Evolutionary conservation across 192 early-diverging fungal genomes (phyloP).

Genomic region (Backusella tuberculispora): DNA sequence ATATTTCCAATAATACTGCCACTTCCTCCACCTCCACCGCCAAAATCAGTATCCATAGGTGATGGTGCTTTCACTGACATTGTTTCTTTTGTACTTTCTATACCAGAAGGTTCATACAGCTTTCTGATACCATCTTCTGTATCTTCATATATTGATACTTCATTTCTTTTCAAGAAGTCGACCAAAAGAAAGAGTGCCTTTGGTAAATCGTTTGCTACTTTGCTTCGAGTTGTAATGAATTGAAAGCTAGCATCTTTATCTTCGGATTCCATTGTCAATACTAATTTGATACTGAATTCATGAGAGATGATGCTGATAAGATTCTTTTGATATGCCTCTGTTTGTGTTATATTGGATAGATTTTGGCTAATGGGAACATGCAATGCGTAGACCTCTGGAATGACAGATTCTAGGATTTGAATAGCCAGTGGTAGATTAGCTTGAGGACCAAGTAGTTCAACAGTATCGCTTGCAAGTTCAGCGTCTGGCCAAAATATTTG

Average conservation of each 20-base stretch:
- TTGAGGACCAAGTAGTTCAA: conserved; percentile 62
- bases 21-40: no score
- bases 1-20: no score
- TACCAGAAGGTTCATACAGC: neutral
- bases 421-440: conserved; percentile 56
- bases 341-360: neutral
- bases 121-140: neutral
- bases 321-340: neutral
- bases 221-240: neutral
- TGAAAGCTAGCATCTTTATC: neutral
- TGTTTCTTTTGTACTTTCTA: neutral
- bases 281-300: neutral
- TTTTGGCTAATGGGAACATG: conserved; percentile 45
- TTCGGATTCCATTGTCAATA: neutral
- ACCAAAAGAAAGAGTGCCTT: neutral
- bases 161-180: neutral
- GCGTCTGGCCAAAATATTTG: conserved; percentile 66
- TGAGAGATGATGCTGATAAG: neutral
- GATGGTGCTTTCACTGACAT: neutral
- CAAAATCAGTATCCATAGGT: neutral
- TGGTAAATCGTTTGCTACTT: neutral
- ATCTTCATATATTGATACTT: neutral
- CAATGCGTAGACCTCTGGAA: conserved; percentile 59
- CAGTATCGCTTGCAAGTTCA: conserved; percentile 63
- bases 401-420: conserved; percentile 56